Evolutionary conservation across 23 red algal species (phyloP), one percentile per base, ranked within the genome.

Genomic region (Cyanidium caldarium): DNA sequence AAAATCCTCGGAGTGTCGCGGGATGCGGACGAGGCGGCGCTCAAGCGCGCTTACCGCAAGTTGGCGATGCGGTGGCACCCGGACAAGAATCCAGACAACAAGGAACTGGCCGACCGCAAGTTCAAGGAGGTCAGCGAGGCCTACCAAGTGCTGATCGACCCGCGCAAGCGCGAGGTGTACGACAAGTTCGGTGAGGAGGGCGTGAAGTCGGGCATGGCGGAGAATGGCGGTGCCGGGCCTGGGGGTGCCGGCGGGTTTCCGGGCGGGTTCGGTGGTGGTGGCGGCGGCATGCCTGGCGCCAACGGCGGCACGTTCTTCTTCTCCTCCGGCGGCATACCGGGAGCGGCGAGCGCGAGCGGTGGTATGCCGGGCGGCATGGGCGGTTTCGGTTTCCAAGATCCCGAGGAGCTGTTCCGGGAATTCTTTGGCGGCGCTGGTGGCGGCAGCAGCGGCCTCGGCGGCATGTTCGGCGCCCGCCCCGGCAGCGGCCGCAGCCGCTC

Each of bases 121-220:
- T 95, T 95, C 40, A 85, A 87, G 58, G 84, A 95, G 73, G 58
- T 95, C 39, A 74, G 76, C 15, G 78, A 87, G 65, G 90, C 90
- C n/a, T 71, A 95, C 67, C 80, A 95, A 66, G 90, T 87, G 1
- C 70, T 95, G 17, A 80, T 79, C 33, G 90, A 95, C 74, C 83
- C 83, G 12, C 84, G 86, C 72, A 95, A 95, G 45, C 81, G 84
- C 46, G 84, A 95, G 67, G 70, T 95, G 40, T 95, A 95, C 58
- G 90, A 95, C 67, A 75, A 74, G 25, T 95, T 86, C 40, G 90
- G 90, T n/a, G 90, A 95, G 70, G 90, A 95, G 61, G 90, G 72
- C 17, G 44, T 95, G 2, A 80, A 83, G 65, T 23, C 86, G 1
- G 79, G 79, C 2, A 83, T 83, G 79, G 67, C 78, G 26, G 86